Base-by-base conservation (phyloP, 495 filamentous ascomycete genomes). In the Podospora didyma region DNA sequence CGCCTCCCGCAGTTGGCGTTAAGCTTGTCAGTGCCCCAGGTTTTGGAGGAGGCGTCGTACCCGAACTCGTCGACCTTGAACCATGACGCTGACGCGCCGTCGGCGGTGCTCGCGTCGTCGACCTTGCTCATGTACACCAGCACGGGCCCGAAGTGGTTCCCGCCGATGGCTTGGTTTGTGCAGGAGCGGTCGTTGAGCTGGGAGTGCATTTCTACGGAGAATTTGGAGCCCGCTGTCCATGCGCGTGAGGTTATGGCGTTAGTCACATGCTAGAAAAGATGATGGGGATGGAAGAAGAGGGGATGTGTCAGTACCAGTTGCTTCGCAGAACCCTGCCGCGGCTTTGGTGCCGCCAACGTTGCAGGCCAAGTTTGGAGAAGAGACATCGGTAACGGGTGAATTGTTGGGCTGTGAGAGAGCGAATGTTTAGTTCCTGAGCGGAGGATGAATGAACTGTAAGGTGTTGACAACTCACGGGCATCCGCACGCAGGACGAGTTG, bases 91-190 rank as follows among this genome's bases (percentile, higher is more conserved):
- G 62, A 61, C 23, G 53, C 69, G 3, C 74, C 56, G 42, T 62
- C 62, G 12, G 72, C 71, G 9, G 66, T 72, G 51, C 61, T 66
- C 9, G 76, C 71, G 55, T 72, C 65, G 46, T 63, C 54, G 6
- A 79, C 75, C 52, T 75, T 74, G 31, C 72, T 72, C 24, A 79
- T 65, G 58, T 79, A 78, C 12, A 72, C 72, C 19, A 70, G 71
- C 24, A 75, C 64, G 17, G 75, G 75, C 23, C 49, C 49, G 49
- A 39, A 51, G 31, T 51, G 1, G 74, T 76, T 72, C 35, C 39
- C 37, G 48, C 53, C 45, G 35, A 62, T 53, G 53, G 52, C 42
- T 21, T 55, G 26, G 46, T 35, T 51, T 14, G 56, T 34, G 51
- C 57, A 59, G 11, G 57, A 59, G 24, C 57, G 57, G 51, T 54